Evolutionary conservation across 1,284 basidiomycete species (phyloP), one percentile per base, ranked within the genome.

Genomic region (Boletus hoseneyae): DNA sequence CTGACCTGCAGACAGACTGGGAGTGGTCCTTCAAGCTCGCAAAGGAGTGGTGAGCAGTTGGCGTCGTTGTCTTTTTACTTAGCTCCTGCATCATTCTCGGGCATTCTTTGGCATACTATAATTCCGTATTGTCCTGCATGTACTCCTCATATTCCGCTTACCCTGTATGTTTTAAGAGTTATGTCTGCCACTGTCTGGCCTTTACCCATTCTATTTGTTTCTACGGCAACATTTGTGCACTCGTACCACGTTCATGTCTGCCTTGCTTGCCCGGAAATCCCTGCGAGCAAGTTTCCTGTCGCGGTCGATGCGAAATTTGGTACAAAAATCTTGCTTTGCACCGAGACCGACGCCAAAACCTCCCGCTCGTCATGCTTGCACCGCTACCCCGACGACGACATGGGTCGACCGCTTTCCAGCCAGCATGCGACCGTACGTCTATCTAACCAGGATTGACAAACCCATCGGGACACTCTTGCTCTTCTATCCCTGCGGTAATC

Each of bases 401-500:
- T 90, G 87, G 88, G 75, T 90, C 12, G 84, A 89, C 56, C 73
- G 71, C 45, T 63, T 88, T 36, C 88, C 88, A 9, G 58, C 67
- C 11, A 74, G 70, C 65, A 56, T 79, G 30, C 77, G 73, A 39
- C 95, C 96, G 3, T 99, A 97, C 68, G 63, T 95, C 7, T 84
- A 88, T 61, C 76, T 99, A 21, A 88, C 87, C 42, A 82, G 96
- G 47, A 77, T 96, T 45, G 94, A 98, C 75, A 98, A 97, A 65
- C 96, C 97, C 11, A 97, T 96, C 56, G 96, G 96, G 18, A 93
- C 92, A 0, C 74, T 95, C 52, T 73, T 99, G 6, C 76, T 99
- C 11, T 97, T 87, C 67, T 95, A 93, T 76, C 96, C 96, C 1
- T 97, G 96, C 67, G 80, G 93, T 94, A 51, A 42, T 30, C 55